Evolutionary conservation across 352 stramenopile genomes (phyloP).

Genomic region (Phytophthora litchii): DNA sequence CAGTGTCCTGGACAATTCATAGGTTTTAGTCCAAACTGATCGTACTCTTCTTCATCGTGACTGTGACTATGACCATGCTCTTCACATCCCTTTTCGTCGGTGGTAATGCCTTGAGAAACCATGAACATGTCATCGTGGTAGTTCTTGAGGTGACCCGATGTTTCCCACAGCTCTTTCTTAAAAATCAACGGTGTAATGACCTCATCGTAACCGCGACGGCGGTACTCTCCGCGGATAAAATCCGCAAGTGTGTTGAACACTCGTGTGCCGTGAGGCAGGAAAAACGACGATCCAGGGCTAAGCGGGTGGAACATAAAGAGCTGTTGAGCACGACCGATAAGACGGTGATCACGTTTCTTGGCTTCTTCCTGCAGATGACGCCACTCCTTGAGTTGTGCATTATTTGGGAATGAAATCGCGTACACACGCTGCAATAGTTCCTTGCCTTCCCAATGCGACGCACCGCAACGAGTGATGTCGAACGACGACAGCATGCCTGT

Average conservation of each 20-base stretch:
- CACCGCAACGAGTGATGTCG: constrained; percentile 93
- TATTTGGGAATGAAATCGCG: constrained; percentile 95
- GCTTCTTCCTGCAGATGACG: constrained; percentile 94
- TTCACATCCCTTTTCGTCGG: constrained; percentile 33
- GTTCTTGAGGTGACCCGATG: constrained; percentile 96
- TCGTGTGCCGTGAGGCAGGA: constrained; percentile 96
- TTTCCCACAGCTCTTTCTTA: constrained; percentile 98
- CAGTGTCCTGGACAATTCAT: constrained; percentile 99
- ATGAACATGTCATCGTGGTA: constrained; percentile 98
- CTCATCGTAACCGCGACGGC: constrained; percentile 93
- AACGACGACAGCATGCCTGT: constrained; percentile 93
- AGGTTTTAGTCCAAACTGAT: constrained; percentile 97
- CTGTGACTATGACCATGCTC: constrained; percentile 25
- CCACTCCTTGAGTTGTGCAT: constrained; percentile 87
- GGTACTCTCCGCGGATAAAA: constrained; percentile 88
- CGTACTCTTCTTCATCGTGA: constrained; percentile 45
- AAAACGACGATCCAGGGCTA: constrained; percentile 97
- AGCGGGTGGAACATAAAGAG: constrained; percentile 96
- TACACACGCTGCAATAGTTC: constrained; percentile 97
- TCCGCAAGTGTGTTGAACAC: constrained; percentile 98
- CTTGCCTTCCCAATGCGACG: constrained; percentile 92
- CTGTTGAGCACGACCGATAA: constrained; percentile 95
- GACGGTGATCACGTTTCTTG: constrained; percentile 96
- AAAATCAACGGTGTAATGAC: constrained; percentile 98
- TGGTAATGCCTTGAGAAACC: constrained; percentile 72